Conservation (phyloP, 2,329 filamentous ascomycete species). For the Onygenales sp. region DNA sequence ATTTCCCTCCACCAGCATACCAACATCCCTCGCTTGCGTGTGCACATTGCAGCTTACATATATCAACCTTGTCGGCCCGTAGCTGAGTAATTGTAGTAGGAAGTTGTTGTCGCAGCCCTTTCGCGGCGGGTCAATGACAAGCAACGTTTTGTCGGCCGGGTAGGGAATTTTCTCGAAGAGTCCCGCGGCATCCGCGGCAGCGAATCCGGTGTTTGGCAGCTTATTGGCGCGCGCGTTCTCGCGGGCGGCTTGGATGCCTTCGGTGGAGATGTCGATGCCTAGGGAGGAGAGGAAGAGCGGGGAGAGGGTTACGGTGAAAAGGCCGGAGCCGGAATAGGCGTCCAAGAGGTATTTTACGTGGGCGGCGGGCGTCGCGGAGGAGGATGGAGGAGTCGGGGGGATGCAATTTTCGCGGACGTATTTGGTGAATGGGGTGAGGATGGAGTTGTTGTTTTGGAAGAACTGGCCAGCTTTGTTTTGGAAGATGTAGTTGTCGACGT, state of each 20-base stretch:
- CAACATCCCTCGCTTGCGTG: constrained; percentile 89
- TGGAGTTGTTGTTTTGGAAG: constrained; percentile 99
- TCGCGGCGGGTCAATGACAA: constrained; percentile 93
- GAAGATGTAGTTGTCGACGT: constrained; percentile 75
- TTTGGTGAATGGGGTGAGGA: constrained; percentile 73
- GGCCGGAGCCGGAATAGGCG: constrained; percentile 92
- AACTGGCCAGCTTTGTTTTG: constrained; percentile 88
- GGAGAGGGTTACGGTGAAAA: constrained; percentile 92
- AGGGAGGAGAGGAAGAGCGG: constrained; percentile 68
- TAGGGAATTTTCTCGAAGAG: constrained; percentile 72
- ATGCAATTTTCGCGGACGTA: constrained; percentile 78
- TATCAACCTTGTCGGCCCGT: constrained; percentile 68
- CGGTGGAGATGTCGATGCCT: constrained; percentile 79
- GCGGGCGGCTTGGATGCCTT: constrained; percentile 69
- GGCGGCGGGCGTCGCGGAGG: constrained; percentile 20
- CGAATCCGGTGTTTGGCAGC: constrained; percentile 68
- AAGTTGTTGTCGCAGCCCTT: constrained; percentile 90
- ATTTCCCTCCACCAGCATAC: constrained; percentile 66
- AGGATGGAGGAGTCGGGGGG: constrained; percentile 31
- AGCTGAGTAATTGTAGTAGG: constrained; percentile 67
- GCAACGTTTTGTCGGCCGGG: constrained; percentile 69
- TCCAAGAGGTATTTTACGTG: constrained; percentile 82
- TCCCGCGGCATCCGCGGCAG: constrained; percentile 75
- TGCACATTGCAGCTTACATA: constrained; percentile 99
- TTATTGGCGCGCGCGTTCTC: constrained; percentile 70